These are phyloP conservation scores for Tylopilus vinaceipallidus DNA, from an alignment of 768 basidiomycete genomes.

Conservation along the genomic window DNA sequence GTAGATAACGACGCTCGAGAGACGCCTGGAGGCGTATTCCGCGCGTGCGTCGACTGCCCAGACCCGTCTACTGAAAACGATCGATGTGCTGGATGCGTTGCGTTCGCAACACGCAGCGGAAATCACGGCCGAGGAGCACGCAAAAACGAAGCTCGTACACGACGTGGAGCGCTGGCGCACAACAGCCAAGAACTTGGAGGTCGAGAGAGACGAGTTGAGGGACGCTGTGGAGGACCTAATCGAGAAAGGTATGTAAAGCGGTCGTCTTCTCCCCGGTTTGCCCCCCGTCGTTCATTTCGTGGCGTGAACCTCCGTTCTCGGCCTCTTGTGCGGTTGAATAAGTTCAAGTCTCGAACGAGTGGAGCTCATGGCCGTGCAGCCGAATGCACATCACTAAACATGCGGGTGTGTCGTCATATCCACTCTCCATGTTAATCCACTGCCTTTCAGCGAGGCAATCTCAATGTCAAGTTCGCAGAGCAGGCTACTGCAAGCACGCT, in stretches of 20 bases:
- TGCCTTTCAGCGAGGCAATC: conserved; percentile 16
- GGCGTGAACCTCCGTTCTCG: not conserved
- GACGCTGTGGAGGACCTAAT: conserved; percentile 52
- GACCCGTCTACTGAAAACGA: conserved; percentile 45
- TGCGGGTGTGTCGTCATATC: conserved; percentile 39
- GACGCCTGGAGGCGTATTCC: conserved; percentile 34
- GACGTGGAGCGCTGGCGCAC: conserved; percentile 38
- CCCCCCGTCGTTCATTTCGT: conserved; percentile 1
- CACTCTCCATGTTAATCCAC: conserved; percentile 7
- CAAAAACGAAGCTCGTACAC: conserved; percentile 35
- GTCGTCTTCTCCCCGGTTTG: not conserved
- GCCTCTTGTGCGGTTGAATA: not conserved
- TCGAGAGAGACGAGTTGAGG: conserved; percentile 52
- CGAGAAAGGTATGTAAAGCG: conserved; percentile 51
- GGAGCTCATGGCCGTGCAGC: conserved; percentile 45
- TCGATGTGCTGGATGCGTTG: conserved; percentile 48
- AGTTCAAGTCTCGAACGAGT: conserved; percentile 48
- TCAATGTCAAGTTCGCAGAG: conserved; percentile 25
- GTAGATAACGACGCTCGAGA: conserved; percentile 31
- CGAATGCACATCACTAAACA: conserved; percentile 40
- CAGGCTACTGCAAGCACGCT: conserved; percentile 1
- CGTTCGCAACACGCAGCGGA: conserved; percentile 41
- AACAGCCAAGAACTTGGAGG: conserved; percentile 36
- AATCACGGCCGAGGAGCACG: conserved; percentile 32
- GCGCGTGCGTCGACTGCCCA: conserved; percentile 44